Evolutionary conservation across 768 basidiomycete genomes (phyloP), one percentile per base, ranked within the genome.

Genomic region (Suillus fuscotomentosus): DNA sequence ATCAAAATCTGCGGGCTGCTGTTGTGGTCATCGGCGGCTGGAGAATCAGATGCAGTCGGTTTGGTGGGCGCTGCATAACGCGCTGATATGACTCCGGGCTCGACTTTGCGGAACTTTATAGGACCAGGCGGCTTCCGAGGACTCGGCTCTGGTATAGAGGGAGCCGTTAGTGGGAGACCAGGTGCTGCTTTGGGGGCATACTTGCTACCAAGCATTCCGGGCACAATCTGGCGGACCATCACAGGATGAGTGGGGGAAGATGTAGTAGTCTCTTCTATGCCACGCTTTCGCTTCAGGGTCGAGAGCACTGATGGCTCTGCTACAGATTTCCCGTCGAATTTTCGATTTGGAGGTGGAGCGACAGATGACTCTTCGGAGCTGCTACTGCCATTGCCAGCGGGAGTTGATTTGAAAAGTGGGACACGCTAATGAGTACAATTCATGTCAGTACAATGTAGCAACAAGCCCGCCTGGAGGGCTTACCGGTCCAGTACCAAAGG

Each of bases 71-170:
- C 41, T 59, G 66, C 60, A 38, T 77, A 75, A 42, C 69, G 73
- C 34, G 66, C 69, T 45, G 77, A 69, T 45, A 76, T 51, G 70
- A 77, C 79, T 60, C 79, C 78, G 56, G 75, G 74, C n/a, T 75
- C 73, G 14, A 78, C 80, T 41, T 78, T 79, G 22, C 80, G 79
- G 64, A 79, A 79, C 65, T 70, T 74, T n/a, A 81, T 67, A 43
- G 73, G 76, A 1, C 75, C 75, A 11, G 60, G 65, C 36, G 20
- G 64, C 59, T 69, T 77, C 20, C 55, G 67, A 2, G 69, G 68
- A 45, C 69, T 75, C 11, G 54, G 31, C 53, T 65, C 68, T n/a
- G 27, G 41, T 42, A 27, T 24, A 39, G 57, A 14, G 39, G 67
- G 66, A 14, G 62, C 48, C 2, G 22, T 20, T 31, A 22, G 20